Evolutionary conservation across 441 rosid species (phyloP), one percentile per base, ranked within the genome.

Genomic region (Codiaeum variegatum): DNA sequence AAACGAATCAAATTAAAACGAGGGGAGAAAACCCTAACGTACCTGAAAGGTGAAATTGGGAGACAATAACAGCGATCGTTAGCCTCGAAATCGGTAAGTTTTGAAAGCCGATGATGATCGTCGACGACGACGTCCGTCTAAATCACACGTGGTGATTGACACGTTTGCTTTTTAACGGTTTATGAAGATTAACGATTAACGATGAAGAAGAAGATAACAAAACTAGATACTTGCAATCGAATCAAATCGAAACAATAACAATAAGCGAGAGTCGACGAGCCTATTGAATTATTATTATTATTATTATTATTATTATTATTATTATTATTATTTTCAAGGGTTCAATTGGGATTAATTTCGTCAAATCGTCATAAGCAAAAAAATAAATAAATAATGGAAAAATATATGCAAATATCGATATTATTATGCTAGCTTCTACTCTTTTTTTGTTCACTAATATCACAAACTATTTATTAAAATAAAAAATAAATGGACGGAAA

Each of bases 301-400:
- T 56, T 67, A 0, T 1, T 15, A 44, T 42, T 34, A 58, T 56
- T 67, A 0, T 1, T 15, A 44, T 42, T 34, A 58, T 56, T 67
- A 0, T 1, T 15, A 44, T 42, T 34, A n/a, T n/a, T n/a, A n/a
- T n/a, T n/a, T n/a, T n/a, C n/a, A 15, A 15, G 75, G 60, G 55
- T 70, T 72, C 74, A 70, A 70, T 71, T 72, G 62, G 75, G 76
- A 73, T 73, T 73, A 65, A 66, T 38, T 66, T 73, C 71, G 65
- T 56, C 71, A 65, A 73, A 72, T 61, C 36, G 74, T 47, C 67
- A 62, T 58, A 71, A 15, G 49, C 21, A 38, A 69, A 56, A 31
- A 67, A 34, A 66, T 36, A 11, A 66, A 26, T 16, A 46, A 42
- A 28, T 44, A 24, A 10, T 38, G 40, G 3, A 38, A 36, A 62